Percentiles rank a stretch among this genome's conserved stretches.
These are phyloP conservation scores for Hirsutella rhossiliensis DNA, from an alignment of 2,329 filamentous ascomycete species.

Conservation along the genomic window DNA sequence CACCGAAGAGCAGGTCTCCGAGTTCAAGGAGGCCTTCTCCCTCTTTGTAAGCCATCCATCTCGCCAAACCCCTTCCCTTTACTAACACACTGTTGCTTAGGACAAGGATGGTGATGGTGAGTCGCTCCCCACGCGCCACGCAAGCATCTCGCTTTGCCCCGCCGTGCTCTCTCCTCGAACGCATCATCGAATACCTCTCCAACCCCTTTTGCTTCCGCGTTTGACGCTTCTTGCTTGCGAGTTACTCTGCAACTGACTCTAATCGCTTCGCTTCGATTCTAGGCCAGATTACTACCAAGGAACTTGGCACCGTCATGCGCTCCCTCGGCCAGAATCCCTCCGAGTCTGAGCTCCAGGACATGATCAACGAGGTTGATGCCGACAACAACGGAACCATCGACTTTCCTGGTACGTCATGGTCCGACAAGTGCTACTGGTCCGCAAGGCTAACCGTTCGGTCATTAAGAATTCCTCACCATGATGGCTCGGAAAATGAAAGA, in stretches of 20 bases:
- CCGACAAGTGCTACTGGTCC: background rate
- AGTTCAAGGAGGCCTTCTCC: slow-evolving; percentile 99
- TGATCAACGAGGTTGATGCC: slow-evolving; percentile 89
- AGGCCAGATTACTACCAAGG: slow-evolving; percentile 90
- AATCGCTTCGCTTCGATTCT: slow-evolving; percentile 4
- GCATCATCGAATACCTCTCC: too few species aligned
- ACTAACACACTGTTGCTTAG: slow-evolving; percentile 29
- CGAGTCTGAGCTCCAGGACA: slow-evolving; percentile 81
- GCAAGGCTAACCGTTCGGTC: background rate
- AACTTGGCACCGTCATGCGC: slow-evolving; percentile 82
- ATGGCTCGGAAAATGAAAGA: slow-evolving; percentile 95
- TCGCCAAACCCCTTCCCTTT: background rate
- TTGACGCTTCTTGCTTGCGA: background rate
- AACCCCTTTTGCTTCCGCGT: background rate
- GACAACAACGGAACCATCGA: slow-evolving; percentile 91
- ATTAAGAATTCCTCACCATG: slow-evolving; percentile 76
- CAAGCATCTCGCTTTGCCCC: background rate
- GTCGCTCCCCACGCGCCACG: slow-evolving; percentile 24
- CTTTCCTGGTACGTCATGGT: slow-evolving; percentile 58
- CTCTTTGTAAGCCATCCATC: slow-evolving; percentile 70
- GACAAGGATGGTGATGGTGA: slow-evolving; percentile 88
- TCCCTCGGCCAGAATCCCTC: slow-evolving; percentile 83
- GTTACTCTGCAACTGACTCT: background rate
- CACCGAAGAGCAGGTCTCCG: slow-evolving; percentile 99
- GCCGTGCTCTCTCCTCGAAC: too few species aligned